These are phyloP conservation scores for Podila epicladia DNA, from an alignment of 192 early-diverging fungal genomes.

Conservation along the genomic window DNA sequence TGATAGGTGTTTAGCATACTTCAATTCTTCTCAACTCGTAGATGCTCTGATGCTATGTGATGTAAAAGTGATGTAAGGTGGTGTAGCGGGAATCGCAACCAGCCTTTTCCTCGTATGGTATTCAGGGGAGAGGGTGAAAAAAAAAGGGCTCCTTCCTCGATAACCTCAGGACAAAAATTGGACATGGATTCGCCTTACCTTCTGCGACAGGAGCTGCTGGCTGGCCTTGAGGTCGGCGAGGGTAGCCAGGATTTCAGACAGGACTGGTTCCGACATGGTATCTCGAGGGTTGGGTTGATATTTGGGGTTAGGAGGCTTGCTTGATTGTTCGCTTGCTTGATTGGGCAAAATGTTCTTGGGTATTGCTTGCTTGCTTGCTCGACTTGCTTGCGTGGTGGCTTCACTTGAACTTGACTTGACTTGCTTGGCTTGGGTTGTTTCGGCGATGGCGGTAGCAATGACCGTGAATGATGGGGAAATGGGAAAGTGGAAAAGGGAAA, in stretches of 20 bases:
- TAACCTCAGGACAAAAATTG: background rate
- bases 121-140: background rate
- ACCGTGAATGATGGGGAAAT: constrained; percentile 5
- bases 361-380: background rate
- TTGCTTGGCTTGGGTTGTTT: no score
- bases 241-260: constrained; percentile 35
- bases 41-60: no score
- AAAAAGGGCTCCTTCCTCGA: background rate
- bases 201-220: constrained; percentile 35
- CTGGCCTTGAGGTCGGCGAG: constrained; percentile 33
- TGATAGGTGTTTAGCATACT: no score
- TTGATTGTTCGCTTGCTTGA: constrained; percentile 6
- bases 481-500: constrained; percentile 19
- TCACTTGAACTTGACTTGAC: background rate
- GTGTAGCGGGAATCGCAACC: no score
- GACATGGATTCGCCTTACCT: constrained; percentile 16
- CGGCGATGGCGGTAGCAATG: constrained; percentile 5
- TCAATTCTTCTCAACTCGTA: no score
- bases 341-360: background rate
- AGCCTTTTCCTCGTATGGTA: background rate
- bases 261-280: constrained; percentile 40
- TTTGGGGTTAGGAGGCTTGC: background rate
- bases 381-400: background rate
- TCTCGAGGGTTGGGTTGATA: background rate
- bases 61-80: no score